Percentiles rank a stretch among this genome's conserved stretches.
Evolutionary conservation across 2,329 filamentous ascomycete genomes (phyloP).

Genomic region (Phaeosphaeriaceae sp.): DNA sequence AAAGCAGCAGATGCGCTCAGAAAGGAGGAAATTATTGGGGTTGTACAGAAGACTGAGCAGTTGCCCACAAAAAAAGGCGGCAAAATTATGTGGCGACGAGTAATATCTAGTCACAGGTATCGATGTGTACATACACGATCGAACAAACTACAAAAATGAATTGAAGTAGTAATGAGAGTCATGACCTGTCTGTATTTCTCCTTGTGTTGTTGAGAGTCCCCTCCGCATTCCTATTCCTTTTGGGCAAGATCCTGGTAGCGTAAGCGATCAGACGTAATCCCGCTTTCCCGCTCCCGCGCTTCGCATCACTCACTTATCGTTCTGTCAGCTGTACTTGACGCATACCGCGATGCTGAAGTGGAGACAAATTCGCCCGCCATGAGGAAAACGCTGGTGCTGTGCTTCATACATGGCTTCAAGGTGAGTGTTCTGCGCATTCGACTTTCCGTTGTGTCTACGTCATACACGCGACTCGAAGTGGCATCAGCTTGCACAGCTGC

Average conservation of each 20-base stretch:
- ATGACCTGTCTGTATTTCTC: not conserved
- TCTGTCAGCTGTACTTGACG: slow-evolving; percentile 2
- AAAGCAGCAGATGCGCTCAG: not conserved
- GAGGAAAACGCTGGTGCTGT: slow-evolving; percentile 81
- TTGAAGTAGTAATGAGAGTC: not conserved
- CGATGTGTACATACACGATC: not conserved
- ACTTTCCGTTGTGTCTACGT: not conserved
- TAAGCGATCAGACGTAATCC: slow-evolving; percentile 36
- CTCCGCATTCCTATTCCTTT: not conserved
- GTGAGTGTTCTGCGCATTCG: slow-evolving; percentile 44
- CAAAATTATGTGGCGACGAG: not conserved
- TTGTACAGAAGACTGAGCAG: not conserved
- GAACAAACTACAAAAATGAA: not conserved
- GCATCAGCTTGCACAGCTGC: not conserved
- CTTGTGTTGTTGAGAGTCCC: not conserved
- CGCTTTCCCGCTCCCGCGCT: not conserved
- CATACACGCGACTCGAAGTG: slow-evolving; percentile 3
- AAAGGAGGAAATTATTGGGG: not conserved
- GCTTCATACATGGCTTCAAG: slow-evolving; percentile 91
- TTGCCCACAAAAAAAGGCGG: too few species aligned
- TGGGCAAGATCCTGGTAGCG: slow-evolving; percentile 8
- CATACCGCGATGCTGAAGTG: slow-evolving; percentile 43
- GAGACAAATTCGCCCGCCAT: slow-evolving; percentile 54
- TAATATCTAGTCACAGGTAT: not conserved
- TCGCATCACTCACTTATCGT: slow-evolving; percentile 3